Evolutionary conservation across 1,284 basidiomycete genomes (phyloP).

Genomic region (Trichosporon sp.): DNA sequence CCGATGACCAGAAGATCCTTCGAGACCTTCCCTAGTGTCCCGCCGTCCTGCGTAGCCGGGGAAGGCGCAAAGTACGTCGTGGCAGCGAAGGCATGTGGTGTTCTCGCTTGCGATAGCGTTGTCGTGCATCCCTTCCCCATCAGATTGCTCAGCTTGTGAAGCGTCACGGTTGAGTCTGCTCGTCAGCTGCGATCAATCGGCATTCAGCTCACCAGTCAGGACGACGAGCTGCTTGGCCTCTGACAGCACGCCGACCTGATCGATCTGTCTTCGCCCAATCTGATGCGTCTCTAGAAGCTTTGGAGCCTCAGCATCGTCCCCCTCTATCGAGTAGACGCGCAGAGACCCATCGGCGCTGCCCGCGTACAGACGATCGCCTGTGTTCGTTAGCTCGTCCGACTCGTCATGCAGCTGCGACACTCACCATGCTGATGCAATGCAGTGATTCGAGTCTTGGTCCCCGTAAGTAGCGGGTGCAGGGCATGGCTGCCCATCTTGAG

Average conservation of each 20-base stretch:
- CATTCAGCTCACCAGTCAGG: constrained; percentile 59
- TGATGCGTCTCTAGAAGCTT: constrained; percentile 54
- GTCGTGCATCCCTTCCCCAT: constrained; percentile 56
- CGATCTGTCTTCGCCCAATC: constrained; percentile 65
- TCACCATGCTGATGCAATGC: constrained; percentile 39
- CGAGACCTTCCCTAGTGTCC: constrained; percentile 58
- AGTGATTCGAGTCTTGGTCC: constrained; percentile 31
- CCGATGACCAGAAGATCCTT: constrained; percentile 66
- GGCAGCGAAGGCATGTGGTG: constrained; percentile 72
- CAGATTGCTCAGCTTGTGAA: constrained; percentile 59
- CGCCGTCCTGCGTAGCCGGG: not conserved
- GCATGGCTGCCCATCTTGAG: constrained; percentile 25
- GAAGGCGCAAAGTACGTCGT: constrained; percentile 20
- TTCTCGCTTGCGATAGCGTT: constrained; percentile 64
- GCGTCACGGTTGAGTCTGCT: constrained; percentile 44
- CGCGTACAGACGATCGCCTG: constrained; percentile 61
- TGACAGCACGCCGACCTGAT: constrained; percentile 76
- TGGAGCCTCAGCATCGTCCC: constrained; percentile 26
- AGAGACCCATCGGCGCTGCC: constrained; percentile 67
- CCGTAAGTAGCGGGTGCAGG: constrained; percentile 30
- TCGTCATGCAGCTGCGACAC: not conserved
- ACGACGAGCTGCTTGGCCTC: constrained; percentile 75
- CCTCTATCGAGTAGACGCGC: constrained; percentile 40
- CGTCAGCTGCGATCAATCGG: constrained; percentile 7
- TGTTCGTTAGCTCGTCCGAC: not conserved